These are phyloP conservation scores for Kurtzmaniella quercitrusa DNA, from an alignment of 1,139 yeast genomes.

Conservation along the genomic window DNA sequence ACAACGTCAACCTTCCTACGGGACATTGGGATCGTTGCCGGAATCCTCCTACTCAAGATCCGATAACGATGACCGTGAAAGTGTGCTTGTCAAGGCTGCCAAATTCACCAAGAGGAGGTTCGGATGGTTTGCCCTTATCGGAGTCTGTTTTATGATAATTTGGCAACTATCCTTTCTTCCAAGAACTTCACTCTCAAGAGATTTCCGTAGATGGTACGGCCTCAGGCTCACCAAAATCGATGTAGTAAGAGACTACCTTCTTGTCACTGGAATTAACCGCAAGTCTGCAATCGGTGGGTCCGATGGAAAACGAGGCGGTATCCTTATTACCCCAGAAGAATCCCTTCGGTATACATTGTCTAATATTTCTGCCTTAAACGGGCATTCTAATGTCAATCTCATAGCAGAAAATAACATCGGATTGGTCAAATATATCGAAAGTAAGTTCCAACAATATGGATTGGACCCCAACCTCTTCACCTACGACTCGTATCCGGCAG, in stretches of 20 bases:
- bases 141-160: constrained; percentile 47
- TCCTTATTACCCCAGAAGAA: constrained; percentile 1
- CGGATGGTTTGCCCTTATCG: constrained; percentile 51
- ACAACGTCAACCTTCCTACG: not conserved
- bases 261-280: constrained; percentile 23
- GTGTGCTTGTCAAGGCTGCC: constrained; percentile 2
- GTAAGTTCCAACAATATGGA: constrained; percentile 23
- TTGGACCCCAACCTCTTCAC: constrained; percentile 18
- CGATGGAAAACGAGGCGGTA: not conserved
- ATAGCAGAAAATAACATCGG: constrained; percentile 24
- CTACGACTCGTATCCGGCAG: constrained; percentile 17
- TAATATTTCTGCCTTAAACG: constrained; percentile 13
- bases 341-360: constrained; percentile 4
- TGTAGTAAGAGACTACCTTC: constrained; percentile 42
- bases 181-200: constrained; percentile 80
- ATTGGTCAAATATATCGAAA: constrained; percentile 22
- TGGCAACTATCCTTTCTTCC: constrained; percentile 77
- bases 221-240: constrained; percentile 61
- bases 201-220: constrained; percentile 71
- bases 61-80: not conserved
- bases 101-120: constrained; percentile 36
- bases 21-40: not conserved
- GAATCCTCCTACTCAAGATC: not conserved
- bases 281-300: not conserved
- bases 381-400: constrained; percentile 18